Conservation (phyloP, 129 eudicot species). For the Artemisia annua region DNA sequence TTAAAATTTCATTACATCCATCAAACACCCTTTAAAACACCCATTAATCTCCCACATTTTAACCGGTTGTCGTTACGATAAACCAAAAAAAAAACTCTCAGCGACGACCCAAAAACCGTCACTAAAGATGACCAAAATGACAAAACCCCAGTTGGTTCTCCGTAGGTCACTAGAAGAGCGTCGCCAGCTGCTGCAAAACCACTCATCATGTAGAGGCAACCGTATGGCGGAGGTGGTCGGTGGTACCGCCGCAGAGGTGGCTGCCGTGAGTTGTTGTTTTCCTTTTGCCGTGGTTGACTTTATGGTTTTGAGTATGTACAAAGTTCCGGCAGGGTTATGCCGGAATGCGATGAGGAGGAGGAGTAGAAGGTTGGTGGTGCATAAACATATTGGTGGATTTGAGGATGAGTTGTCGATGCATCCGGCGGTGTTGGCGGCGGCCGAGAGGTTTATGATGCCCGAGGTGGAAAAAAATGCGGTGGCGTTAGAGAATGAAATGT, state of each 20-base stretch:
- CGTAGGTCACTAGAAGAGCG: conserved; percentile 35
- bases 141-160: conserved; percentile 25
- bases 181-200: conserved; percentile 26
- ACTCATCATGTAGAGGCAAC: conserved; percentile 6
- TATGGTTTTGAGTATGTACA: conserved; percentile 53
- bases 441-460: conserved; percentile 28
- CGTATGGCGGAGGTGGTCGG: conserved; percentile 64
- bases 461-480: conserved; percentile 45
- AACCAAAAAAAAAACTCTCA: not conserved
- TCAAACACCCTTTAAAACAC: conserved; percentile 10
- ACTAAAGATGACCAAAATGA: conserved; percentile 13
- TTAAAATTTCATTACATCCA: not conserved
- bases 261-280: conserved; percentile 69
- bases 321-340: conserved; percentile 63
- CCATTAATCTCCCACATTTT: conserved; percentile 1
- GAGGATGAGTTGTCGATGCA: conserved; percentile 31
- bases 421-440: conserved; percentile 38
- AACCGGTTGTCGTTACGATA: conserved; percentile 14
- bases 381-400: not conserved
- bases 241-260: conserved; percentile 73
- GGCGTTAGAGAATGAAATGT: conserved; percentile 81
- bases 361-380: conserved; percentile 28
- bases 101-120: conserved; percentile 22
- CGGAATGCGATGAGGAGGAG: conserved; percentile 45
- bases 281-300: conserved; percentile 51